Evolutionary conservation across 176 grass and related monocot genomes (phyloP), one percentile per base, ranked within the genome.

Genomic region (Oryza brachyantha): DNA sequence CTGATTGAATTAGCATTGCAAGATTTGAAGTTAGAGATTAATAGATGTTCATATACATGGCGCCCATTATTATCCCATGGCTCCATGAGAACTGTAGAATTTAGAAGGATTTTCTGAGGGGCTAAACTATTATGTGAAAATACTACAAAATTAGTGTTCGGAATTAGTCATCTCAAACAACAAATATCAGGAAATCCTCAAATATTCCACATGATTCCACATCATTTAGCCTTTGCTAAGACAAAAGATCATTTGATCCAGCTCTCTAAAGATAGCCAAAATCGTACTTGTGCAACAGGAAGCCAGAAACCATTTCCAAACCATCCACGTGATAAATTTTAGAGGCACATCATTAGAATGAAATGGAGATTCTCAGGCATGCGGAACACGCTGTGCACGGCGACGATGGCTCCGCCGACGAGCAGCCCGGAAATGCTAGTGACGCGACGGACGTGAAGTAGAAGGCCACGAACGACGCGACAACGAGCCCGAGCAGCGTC

Each of bases 351-450:
- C n/a, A n/a, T n/a, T n/a, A n/a, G n/a, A n/a, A n/a, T n/a, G n/a
- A n/a, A n/a, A n/a, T n/a, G n/a, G n/a, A 95, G 86, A 41, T 99
- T 92, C 76, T 99, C 96, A 0, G 90, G 92, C 52, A 95, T 75
- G 34, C 90, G 88, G 75, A 85, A 84, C 0, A 90, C 96, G 27
- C 96, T 92, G 73, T 99, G 96, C 40, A 86, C 86, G 25, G 83
- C 85, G 74, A 99, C 88, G 67, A 91, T 43, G 52, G 90, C 88
- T 2, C 83, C 81, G 21, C 92, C 90, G 61, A 93, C 86, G 74
- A 99, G n/a, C 60, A 99, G 29, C 1, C 92, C 92, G 59, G 92
- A 99, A 79, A 93, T 91, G 71, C 95, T 91, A 99, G 85, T n/a
- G 90, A 95, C 24, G 88, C 92, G 59, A 99, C 92, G 42, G 92